Evolutionary conservation across 2,329 filamentous ascomycete species (phyloP).

Genomic region (Mariannaea sp.): DNA sequence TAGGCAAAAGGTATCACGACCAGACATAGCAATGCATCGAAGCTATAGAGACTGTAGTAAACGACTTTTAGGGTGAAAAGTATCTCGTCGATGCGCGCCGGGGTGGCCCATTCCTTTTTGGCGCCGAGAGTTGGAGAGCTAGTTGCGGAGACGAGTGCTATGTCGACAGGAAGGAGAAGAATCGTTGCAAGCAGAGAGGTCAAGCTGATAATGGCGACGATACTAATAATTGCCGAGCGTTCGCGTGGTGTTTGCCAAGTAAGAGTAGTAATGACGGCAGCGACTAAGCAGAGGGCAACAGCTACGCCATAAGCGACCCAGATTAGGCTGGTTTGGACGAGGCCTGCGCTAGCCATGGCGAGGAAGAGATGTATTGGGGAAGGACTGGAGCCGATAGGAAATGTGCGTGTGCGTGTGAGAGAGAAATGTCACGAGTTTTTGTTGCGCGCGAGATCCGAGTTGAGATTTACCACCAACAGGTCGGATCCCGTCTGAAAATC

Average conservation of each 20-base stretch:
- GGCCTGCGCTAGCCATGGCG: slow-evolving; percentile 53
- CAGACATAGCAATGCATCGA: slow-evolving; percentile 88
- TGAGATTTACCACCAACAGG: slow-evolving; percentile 1
- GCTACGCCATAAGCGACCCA: slow-evolving; percentile 93
- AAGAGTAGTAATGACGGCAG: slow-evolving; percentile 85
- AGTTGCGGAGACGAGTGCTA: slow-evolving; percentile 91
- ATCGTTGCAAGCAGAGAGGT: slow-evolving; percentile 89
- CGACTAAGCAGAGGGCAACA: slow-evolving; percentile 73
- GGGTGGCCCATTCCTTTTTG: slow-evolving; percentile 95
- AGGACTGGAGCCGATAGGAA: neutral
- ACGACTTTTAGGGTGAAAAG: slow-evolving; percentile 81
- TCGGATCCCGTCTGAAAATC: neutral
- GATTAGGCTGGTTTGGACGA: slow-evolving; percentile 88
- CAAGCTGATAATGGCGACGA: slow-evolving; percentile 84
- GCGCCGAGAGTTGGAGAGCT: slow-evolving; percentile 73
- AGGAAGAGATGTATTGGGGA: neutral
- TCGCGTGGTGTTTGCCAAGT: slow-evolving; percentile 90
- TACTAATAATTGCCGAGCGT: slow-evolving; percentile 78
- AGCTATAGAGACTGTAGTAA: slow-evolving; percentile 90
- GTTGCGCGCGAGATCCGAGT: slow-evolving; percentile 10
- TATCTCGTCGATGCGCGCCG: slow-evolving; percentile 77
- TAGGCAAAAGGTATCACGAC: slow-evolving; percentile 93
- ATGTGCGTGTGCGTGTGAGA: neutral
- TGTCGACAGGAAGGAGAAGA: slow-evolving; percentile 90
- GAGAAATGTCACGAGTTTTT: neutral